Evolutionary conservation across 345 rosid genomes (phyloP), one percentile per base, ranked within the genome.

Genomic region (Hirschfeldia incana): DNA sequence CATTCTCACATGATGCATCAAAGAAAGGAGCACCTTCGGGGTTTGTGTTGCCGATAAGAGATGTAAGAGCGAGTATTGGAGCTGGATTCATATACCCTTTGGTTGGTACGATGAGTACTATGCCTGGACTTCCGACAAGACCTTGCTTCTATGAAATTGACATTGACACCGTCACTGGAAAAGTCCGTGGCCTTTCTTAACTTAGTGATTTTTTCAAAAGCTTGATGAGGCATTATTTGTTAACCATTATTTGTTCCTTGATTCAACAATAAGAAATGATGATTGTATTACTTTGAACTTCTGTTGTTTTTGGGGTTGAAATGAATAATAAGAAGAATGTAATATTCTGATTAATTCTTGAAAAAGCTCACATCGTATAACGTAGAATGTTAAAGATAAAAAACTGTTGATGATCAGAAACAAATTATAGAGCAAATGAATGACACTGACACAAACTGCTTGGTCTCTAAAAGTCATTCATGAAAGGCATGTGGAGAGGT

Each of bases 51-150:
- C 99, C 98, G 0, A 89, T 95, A 80, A 85, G 98, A 70, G 98
- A 95, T 73, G 99, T 93, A 58, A 85, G 98, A 84, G 99, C 89
- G 44, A 95, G 98, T 88, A 90, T 95, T 17, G 97, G 99, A 37
- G 98, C 99, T 49, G 98, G 97, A 27, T 95, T 95, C 85, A 95
- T 95, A 16, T 95, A 93, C 78, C 99, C 99, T 44, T 65, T 93
- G 60, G 99, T 95, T 8, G 99, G 98, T 69, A 93, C 97, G 3
- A 90, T 93, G 94, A 91, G 98, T 78, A 91, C 99, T 10, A 95
- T 93, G 99, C 98, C 98, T 7, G 98, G 99, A 68, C 97, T 95
- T 67, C 98, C 98, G 1, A 95, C 99, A 49, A 88, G 99, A 84
- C 99, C 99, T 42, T 91, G 97, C 84, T 95, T 95, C 78, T 95